Evolutionary conservation across 495 filamentous ascomycete species (phyloP).

Genomic region (Aspergillus avenaceus): DNA sequence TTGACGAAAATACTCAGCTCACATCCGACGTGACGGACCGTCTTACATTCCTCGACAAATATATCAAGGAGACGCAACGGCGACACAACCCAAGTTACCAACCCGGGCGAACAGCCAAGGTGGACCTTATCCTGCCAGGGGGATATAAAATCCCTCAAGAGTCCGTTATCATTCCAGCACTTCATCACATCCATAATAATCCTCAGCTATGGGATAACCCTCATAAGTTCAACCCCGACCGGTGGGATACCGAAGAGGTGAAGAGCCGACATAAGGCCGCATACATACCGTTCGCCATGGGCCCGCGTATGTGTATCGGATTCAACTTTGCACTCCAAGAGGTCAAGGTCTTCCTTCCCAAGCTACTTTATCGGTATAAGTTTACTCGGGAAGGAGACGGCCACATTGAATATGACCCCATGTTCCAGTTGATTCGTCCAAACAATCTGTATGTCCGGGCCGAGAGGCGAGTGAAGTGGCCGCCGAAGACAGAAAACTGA

Average conservation of each 20-base stretch:
- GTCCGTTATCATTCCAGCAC: slow-evolving; percentile 41
- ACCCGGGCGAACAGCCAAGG: slow-evolving; percentile 47
- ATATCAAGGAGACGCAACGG: slow-evolving; percentile 55
- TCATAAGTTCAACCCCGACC: slow-evolving; percentile 46
- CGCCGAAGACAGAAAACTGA: slow-evolving; percentile 12
- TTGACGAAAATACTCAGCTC: slow-evolving; percentile 29
- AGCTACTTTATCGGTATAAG: slow-evolving; percentile 51
- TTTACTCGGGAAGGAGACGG: slow-evolving; percentile 39
- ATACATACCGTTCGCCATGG: slow-evolving; percentile 52
- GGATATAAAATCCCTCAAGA: slow-evolving; percentile 49
- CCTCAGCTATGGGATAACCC: slow-evolving; percentile 50
- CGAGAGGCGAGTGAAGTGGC: slow-evolving; percentile 43
- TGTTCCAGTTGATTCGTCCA: slow-evolving; percentile 53
- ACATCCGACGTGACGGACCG: slow-evolving; percentile 36
- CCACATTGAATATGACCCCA: slow-evolving; percentile 52
- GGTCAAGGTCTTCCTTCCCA: slow-evolving; percentile 46
- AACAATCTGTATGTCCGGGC: slow-evolving; percentile 51
- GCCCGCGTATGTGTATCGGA: slow-evolving; percentile 49
- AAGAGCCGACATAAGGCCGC: slow-evolving; percentile 38
- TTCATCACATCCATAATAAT: slow-evolving; percentile 52
- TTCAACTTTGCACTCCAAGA: slow-evolving; percentile 57
- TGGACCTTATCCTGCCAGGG: slow-evolving; percentile 49
- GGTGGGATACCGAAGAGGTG: slow-evolving; percentile 49
- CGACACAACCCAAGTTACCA: slow-evolving; percentile 54
- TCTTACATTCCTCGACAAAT: slow-evolving; percentile 48